Conservation (phyloP, 768 basidiomycete species). For the Leucocoprinus sp. region DNA sequence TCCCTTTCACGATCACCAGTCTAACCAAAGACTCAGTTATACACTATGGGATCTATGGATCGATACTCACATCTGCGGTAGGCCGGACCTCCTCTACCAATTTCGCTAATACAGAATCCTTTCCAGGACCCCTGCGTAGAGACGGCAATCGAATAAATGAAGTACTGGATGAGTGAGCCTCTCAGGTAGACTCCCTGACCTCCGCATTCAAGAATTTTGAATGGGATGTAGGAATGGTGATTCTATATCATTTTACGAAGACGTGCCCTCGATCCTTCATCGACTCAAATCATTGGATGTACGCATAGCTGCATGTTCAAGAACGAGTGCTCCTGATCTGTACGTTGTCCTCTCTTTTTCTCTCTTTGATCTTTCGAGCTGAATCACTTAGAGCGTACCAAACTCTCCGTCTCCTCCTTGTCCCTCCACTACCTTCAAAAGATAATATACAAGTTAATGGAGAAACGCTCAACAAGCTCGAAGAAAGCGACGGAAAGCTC, state of each 20-base stretch:
- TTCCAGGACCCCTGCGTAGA: conserved; percentile 43
- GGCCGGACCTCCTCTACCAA: not conserved
- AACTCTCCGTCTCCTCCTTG: conserved; percentile 56
- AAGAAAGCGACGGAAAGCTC: conserved; percentile 15
- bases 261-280: conserved; percentile 69
- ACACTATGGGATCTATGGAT: conserved; percentile 88
- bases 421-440: conserved; percentile 28
- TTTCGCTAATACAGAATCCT: too few relatives aligned
- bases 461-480: conserved; percentile 17
- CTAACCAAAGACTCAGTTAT: conserved; percentile 38
- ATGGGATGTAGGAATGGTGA: conserved; percentile 50
- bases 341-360: conserved; percentile 27
- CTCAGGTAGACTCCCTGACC: too few relatives aligned
- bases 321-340: conserved; percentile 64
- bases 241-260: conserved; percentile 61
- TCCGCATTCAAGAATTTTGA: not conserved
- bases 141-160: conserved; percentile 36
- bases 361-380: not conserved
- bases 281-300: conserved; percentile 34
- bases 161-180: conserved; percentile 40
- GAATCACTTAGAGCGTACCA: conserved; percentile 51
- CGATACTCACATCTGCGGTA: conserved; percentile 64
- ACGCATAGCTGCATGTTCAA: conserved; percentile 63
- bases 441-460: conserved; percentile 11
- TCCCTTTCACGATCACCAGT: not conserved